Conservation (phyloP, 1,284 basidiomycete species). For the Tremellales sp. region DNA sequence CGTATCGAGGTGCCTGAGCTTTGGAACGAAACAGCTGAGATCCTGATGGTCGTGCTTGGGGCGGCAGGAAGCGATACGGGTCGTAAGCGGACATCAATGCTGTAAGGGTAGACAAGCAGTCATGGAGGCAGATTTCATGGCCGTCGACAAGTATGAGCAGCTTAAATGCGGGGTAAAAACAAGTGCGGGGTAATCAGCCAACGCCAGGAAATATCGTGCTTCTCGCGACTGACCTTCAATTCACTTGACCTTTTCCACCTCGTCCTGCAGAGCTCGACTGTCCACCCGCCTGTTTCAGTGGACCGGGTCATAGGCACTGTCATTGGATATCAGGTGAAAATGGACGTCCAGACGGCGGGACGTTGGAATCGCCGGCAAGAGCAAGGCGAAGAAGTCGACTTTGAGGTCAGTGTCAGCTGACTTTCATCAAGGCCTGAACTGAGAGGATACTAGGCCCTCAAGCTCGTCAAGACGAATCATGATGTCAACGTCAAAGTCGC, state of each 20-base stretch:
- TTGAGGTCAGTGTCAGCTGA: constrained; percentile 28
- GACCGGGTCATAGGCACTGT: too few species aligned
- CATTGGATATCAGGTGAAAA: too few species aligned
- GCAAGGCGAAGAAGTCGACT: constrained; percentile 43
- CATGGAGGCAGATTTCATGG: too few species aligned
- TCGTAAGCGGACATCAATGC: background rate
- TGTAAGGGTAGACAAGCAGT: too few species aligned
- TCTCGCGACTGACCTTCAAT: too few species aligned
- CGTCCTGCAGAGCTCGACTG: too few species aligned
- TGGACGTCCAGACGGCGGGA: constrained; percentile 19
- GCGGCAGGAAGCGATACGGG: background rate
- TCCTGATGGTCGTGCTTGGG: background rate
- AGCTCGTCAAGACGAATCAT: constrained; percentile 43
- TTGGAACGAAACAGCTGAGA: background rate
- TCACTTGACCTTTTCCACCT: too few species aligned
- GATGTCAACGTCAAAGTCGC: constrained; percentile 46
- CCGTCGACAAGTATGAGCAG: too few species aligned
- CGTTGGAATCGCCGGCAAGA: constrained; percentile 13
- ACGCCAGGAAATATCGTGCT: too few species aligned
- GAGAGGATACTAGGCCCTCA: constrained; percentile 41
- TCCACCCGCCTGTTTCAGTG: too few species aligned
- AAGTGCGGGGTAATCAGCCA: too few species aligned
- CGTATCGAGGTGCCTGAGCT: constrained; percentile 6
- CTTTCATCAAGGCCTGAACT: background rate
- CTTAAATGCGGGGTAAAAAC: too few species aligned